Percentiles rank a stretch among this genome's conserved stretches.
These are phyloP conservation scores for Penicillium herquei DNA, from an alignment of 495 filamentous ascomycete genomes.

Conservation along the genomic window DNA sequence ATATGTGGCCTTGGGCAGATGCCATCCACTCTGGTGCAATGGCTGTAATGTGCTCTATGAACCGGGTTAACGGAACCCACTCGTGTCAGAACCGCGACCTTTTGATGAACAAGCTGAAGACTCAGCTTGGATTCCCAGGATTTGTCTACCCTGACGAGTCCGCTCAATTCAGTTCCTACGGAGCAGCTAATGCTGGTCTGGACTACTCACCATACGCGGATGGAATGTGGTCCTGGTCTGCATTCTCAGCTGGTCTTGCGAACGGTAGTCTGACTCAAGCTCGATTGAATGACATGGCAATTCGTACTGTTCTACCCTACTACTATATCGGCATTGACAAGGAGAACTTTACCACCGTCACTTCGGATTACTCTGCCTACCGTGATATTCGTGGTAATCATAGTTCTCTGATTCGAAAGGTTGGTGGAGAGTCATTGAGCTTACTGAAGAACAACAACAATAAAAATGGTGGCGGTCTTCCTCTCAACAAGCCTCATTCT, in stretches of 20 bases:
- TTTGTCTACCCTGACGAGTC: slow-evolving; percentile 52
- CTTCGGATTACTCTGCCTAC: slow-evolving; percentile 57
- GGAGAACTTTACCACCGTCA: slow-evolving; percentile 59
- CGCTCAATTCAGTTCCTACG: slow-evolving; percentile 49
- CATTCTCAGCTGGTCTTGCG: slow-evolving; percentile 3
- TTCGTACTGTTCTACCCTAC: slow-evolving; percentile 50
- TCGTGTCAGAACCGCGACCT: slow-evolving; percentile 58
- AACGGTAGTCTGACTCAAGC: slow-evolving; percentile 41
- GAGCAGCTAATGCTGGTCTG: background rate
- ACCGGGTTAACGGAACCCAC: slow-evolving; percentile 60
- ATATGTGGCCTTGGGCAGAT: slow-evolving; percentile 70
- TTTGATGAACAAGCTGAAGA: slow-evolving; percentile 53
- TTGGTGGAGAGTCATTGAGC: slow-evolving; percentile 53
- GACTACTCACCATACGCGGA: background rate
- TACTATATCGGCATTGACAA: slow-evolving; percentile 52
- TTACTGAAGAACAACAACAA: slow-evolving; percentile 62
- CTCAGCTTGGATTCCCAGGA: slow-evolving; percentile 55
- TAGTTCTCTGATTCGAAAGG: slow-evolving; percentile 47
- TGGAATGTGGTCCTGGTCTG: background rate
- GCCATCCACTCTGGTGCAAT: slow-evolving; percentile 57
- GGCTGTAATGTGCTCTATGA: slow-evolving; percentile 66
- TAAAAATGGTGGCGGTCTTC: slow-evolving; percentile 36
- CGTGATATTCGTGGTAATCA: slow-evolving; percentile 58
- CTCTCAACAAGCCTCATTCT: slow-evolving; percentile 47
- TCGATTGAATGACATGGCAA: slow-evolving; percentile 56